phyloP scores from a whole-genome alignment of 331 rosid genomes.

The Prunus yedoensis region DNA sequence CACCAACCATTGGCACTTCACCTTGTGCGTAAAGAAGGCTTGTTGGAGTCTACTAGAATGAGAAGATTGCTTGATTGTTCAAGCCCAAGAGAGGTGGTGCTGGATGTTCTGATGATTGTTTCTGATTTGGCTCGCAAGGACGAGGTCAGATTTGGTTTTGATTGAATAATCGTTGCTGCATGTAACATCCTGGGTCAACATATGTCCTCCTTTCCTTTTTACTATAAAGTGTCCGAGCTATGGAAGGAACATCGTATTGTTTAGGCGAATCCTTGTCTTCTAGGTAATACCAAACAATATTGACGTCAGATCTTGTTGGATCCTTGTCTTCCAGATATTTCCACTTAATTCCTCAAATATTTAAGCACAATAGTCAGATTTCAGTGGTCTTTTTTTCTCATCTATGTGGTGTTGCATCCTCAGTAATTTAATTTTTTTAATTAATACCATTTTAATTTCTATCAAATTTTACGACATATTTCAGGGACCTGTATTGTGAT shows the following conservation, averaged over 20 bases:
- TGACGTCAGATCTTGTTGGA: too few species aligned
- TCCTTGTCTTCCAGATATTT: too few species aligned
- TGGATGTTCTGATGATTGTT: constrained; percentile 78
- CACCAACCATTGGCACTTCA: constrained; percentile 78
- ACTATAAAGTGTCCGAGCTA: background rate
- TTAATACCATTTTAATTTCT: too few species aligned
- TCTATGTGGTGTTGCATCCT: too few species aligned
- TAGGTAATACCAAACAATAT: background rate
- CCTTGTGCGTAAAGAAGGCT: constrained; percentile 69
- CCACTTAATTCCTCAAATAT: too few species aligned
- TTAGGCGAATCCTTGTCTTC: background rate
- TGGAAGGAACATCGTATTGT: background rate
- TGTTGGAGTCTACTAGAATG: constrained; percentile 75
- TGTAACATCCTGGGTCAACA: background rate
- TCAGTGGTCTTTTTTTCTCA: too few species aligned
- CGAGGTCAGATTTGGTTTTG: constrained; percentile 57
- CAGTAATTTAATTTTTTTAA: too few species aligned
- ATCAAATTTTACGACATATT: too few species aligned
- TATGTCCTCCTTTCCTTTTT: background rate
- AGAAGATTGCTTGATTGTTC: constrained; percentile 61
- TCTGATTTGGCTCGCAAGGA: constrained; percentile 97
- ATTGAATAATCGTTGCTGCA: background rate
- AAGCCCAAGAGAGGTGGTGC: constrained; percentile 65
- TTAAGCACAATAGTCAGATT: too few species aligned
- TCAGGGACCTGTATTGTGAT: too few species aligned